These are phyloP conservation scores for Phalaenopsis equestris DNA, from an alignment of 106 monocot genomes.

Conservation along the genomic window DNA sequence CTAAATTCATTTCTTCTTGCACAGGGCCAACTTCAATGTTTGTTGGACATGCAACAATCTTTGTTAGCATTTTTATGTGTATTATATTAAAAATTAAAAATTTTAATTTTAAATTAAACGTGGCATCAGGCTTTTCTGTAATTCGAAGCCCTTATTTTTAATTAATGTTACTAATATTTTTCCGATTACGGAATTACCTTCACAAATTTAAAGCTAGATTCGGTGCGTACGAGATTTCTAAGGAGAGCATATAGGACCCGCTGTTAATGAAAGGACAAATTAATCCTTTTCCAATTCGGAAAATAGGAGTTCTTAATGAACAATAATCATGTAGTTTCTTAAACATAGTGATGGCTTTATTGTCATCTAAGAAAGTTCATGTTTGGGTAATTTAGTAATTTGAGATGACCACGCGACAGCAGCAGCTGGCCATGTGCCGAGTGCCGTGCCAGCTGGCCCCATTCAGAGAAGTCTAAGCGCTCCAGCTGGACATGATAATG, in stretches of 20 bases:
- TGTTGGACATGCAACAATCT: too few species aligned
- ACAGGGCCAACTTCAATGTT: too few species aligned
- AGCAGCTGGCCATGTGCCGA: slow-evolving; percentile 61
- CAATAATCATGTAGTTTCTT: not conserved
- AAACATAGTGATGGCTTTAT: not conserved
- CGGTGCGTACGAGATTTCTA: slow-evolving; percentile 22
- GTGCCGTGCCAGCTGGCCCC: slow-evolving; percentile 54
- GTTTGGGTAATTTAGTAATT: slow-evolving; percentile 17
- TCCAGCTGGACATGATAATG: slow-evolving; percentile 31
- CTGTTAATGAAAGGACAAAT: slow-evolving; percentile 1
- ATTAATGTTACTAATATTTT: not conserved
- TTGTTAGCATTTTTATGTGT: too few species aligned
- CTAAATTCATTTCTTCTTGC: too few species aligned
- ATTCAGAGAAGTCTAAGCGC: slow-evolving; percentile 40
- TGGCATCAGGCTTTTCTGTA: too few species aligned
- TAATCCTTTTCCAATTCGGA: not conserved
- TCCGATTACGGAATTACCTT: not conserved
- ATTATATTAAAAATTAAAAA: too few species aligned
- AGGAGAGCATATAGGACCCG: slow-evolving; percentile 2
- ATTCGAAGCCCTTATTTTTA: not conserved
- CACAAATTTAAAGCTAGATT: slow-evolving; percentile 35
- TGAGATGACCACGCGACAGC: slow-evolving; percentile 12
- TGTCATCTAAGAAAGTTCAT: not conserved
- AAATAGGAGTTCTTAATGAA: not conserved
- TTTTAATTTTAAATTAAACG: too few species aligned